Evolutionary conservation across 208 protist genomes (phyloP).

Genomic region (Leishmania lainsoni): DNA sequence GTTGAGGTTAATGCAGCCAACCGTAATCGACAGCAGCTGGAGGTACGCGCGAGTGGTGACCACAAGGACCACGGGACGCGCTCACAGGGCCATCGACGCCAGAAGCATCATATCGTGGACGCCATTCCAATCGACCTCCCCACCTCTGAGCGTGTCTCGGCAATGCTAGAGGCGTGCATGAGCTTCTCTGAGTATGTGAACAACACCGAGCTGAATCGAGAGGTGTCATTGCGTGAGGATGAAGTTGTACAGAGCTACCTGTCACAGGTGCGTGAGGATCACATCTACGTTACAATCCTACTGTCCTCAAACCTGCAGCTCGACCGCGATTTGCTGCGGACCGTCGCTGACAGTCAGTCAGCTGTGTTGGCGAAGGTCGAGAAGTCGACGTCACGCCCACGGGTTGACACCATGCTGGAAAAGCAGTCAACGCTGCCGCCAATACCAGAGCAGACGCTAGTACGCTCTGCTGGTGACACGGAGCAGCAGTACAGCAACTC

Average conservation of each 20-base stretch:
- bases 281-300: conserved; percentile 59
- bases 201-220: conserved; percentile 44
- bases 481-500: not conserved
- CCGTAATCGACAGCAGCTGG: not conserved
- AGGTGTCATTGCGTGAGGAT: conserved; percentile 44
- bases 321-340: conserved; percentile 54
- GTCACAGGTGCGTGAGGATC: conserved; percentile 53
- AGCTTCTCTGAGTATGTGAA: conserved; percentile 81
- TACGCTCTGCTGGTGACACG: conserved; percentile 31
- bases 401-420: not conserved
- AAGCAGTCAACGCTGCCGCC: not conserved
- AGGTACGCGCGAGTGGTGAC: not conserved
- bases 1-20: conserved; percentile 7
- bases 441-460: conserved; percentile 1
- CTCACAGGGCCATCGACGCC: conserved; percentile 5
- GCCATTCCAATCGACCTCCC: conserved; percentile 71
- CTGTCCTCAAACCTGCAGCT: conserved; percentile 70
- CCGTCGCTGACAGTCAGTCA: conserved; percentile 60
- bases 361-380: conserved; percentile 44
- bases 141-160: conserved; percentile 51
- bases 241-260: conserved; percentile 65
- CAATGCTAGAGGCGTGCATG: conserved; percentile 82
- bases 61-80: not conserved
- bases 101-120: conserved; percentile 43
- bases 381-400: not conserved